Evolutionary conservation across 2,329 filamentous ascomycete species (phyloP).

Genomic region (Moelleriella libera): DNA sequence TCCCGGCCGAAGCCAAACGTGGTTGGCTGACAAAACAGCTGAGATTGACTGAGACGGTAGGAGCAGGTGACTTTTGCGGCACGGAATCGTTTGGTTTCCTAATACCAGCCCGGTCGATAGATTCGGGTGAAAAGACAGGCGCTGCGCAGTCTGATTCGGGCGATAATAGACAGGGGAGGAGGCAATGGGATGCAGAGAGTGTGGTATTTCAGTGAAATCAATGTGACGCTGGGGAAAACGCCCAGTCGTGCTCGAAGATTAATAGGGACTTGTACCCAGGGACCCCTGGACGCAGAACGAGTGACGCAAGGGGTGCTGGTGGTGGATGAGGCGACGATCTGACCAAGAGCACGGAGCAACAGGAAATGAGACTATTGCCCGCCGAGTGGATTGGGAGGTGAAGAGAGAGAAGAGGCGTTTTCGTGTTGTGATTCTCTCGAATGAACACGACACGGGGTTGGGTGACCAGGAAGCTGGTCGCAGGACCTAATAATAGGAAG

Average conservation of each 20-base stretch:
- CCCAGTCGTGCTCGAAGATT: background rate
- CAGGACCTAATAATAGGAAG: no score
- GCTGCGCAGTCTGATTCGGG: background rate
- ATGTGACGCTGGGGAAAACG: background rate
- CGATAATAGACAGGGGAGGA: background rate
- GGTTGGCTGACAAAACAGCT: conserved; percentile 3
- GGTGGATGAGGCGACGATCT: no score
- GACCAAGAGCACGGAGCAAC: no score
- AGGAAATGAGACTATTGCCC: no score
- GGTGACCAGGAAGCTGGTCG: no score
- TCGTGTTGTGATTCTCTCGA: no score
- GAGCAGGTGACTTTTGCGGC: conserved; percentile 2
- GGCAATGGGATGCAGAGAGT: background rate
- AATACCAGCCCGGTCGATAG: background rate
- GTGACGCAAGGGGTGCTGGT: background rate
- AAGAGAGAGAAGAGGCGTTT: no score
- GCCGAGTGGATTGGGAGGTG: no score
- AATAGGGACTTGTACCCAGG: background rate
- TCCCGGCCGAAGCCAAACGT: conserved; percentile 2
- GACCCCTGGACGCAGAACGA: background rate
- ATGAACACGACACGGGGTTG: no score
- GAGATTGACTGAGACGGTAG: conserved; percentile 1
- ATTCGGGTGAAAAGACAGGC: background rate
- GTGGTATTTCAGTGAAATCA: background rate
- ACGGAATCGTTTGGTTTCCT: background rate